Evolutionary conservation across 345 rosid species (phyloP).

Genomic region (Bruguiera gymnorhiza): DNA sequence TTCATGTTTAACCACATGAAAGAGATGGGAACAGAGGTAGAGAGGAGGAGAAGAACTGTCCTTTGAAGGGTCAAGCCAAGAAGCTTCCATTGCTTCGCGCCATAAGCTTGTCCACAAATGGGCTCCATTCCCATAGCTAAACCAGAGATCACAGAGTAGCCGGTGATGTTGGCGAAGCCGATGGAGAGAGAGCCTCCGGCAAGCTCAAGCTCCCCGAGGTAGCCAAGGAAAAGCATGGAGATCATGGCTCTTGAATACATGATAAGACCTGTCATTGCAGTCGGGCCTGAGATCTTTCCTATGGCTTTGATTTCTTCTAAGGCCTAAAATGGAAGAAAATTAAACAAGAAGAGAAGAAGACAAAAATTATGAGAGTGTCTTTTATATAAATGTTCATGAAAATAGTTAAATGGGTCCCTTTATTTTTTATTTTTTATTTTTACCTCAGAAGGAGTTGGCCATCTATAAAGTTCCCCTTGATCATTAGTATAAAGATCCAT

Average conservation of each 20-base stretch:
- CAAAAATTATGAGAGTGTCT: slow-evolving; percentile 6
- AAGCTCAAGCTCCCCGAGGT: slow-evolving; percentile 90
- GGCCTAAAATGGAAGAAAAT: slow-evolving; percentile 38
- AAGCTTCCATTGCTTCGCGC: slow-evolving; percentile 85
- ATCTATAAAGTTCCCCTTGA: slow-evolving; percentile 43
- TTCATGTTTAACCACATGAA: slow-evolving; percentile 81
- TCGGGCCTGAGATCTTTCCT: slow-evolving; percentile 89
- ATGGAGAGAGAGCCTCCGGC: slow-evolving; percentile 96
- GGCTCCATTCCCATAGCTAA: slow-evolving; percentile 99
- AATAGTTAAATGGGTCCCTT: background rate
- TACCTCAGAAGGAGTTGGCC: slow-evolving; percentile 92
- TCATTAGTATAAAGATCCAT: slow-evolving; percentile 32
- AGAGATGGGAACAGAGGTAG: slow-evolving; percentile 79
- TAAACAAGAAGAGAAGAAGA: slow-evolving; percentile 9
- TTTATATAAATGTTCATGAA: background rate
- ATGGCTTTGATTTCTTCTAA: slow-evolving; percentile 74
- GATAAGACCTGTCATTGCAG: slow-evolving; percentile 74
- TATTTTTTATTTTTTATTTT: background rate
- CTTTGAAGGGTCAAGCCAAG: slow-evolving; percentile 90
- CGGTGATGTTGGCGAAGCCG: slow-evolving; percentile 95
- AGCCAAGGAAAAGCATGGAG: slow-evolving; percentile 95
- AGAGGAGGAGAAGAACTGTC: slow-evolving; percentile 93
- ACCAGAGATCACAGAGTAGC: slow-evolving; percentile 95
- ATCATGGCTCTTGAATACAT: slow-evolving; percentile 89
- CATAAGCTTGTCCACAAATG: slow-evolving; percentile 95